These are phyloP conservation scores for Tuber umbilicatum DNA, from an alignment of 495 filamentous ascomycete species.

Conservation along the genomic window DNA sequence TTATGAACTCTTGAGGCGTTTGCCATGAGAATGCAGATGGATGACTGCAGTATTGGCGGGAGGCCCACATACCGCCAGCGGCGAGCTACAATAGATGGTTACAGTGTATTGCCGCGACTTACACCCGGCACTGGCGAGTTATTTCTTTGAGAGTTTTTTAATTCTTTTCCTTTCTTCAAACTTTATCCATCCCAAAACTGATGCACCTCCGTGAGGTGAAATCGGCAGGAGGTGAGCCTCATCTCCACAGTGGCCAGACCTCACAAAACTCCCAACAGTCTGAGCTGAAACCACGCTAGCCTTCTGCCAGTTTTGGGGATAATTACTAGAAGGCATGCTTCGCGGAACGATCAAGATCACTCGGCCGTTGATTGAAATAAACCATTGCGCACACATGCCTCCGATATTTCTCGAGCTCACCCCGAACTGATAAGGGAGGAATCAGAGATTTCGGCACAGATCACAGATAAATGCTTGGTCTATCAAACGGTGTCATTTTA, in stretches of 20 bases:
- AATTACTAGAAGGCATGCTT: not conserved
- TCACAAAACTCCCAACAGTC: not conserved
- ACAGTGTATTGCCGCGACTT: not conserved
- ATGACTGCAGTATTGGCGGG: not conserved
- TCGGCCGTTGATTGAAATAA: not conserved
- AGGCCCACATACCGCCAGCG: not conserved
- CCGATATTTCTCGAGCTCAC: not conserved
- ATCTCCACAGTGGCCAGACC: not conserved
- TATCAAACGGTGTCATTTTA: not conserved
- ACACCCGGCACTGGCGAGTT: not conserved
- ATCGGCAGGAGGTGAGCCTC: not conserved
- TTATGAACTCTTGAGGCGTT: not conserved
- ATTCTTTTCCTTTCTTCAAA: not conserved
- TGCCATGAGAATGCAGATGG: not conserved
- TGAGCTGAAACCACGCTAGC: not conserved
- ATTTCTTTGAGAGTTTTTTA: constrained; percentile 1
- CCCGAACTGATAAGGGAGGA: constrained; percentile 3
- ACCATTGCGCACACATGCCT: constrained; percentile 2
- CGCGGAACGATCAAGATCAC: not conserved
- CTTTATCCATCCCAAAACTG: not conserved
- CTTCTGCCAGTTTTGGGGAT: not conserved
- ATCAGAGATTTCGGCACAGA: constrained; percentile 3
- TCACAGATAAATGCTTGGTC: not conserved
- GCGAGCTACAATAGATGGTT: not conserved
- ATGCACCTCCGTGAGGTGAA: not conserved